These are phyloP conservation scores for Fagopyrum homotropicum DNA, from an alignment of 148 eudicot genomes.

Conservation along the genomic window DNA sequence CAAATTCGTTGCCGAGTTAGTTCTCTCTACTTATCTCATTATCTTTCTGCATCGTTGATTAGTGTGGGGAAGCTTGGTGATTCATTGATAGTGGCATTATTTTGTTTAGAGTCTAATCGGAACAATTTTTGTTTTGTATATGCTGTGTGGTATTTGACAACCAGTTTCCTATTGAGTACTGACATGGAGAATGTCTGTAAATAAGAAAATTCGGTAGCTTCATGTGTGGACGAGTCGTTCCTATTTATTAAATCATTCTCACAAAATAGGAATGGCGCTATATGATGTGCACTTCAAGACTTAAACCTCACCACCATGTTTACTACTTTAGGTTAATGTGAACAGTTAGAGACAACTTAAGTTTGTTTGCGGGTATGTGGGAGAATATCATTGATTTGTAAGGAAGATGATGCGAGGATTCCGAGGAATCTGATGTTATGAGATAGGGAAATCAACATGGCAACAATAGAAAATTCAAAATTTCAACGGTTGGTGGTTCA, in stretches of 20 bases:
- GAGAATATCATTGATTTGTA: background rate
- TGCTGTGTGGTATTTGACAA: background rate
- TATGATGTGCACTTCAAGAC: background rate
- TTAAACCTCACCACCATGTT: background rate
- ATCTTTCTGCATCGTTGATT: background rate
- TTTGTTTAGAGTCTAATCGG: background rate
- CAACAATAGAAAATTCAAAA: background rate
- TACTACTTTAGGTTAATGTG: background rate
- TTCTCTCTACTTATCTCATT: background rate
- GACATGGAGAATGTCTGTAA: background rate
- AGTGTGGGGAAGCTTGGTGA: background rate
- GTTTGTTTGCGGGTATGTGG: background rate
- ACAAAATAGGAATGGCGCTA: background rate
- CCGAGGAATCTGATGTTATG: background rate
- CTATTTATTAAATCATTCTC: background rate
- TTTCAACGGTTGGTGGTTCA: background rate
- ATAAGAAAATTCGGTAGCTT: background rate
- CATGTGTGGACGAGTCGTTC: background rate
- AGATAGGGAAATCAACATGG: background rate
- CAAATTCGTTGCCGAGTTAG: slow-evolving; percentile 49
- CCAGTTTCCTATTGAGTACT: background rate
- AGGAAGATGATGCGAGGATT: background rate
- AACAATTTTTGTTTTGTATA: background rate
- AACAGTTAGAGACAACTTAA: background rate
- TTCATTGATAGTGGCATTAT: background rate